Evolutionary conservation across 2,329 filamentous ascomycete species (phyloP).

Genomic region (Trematosphaeria pertusa): DNA sequence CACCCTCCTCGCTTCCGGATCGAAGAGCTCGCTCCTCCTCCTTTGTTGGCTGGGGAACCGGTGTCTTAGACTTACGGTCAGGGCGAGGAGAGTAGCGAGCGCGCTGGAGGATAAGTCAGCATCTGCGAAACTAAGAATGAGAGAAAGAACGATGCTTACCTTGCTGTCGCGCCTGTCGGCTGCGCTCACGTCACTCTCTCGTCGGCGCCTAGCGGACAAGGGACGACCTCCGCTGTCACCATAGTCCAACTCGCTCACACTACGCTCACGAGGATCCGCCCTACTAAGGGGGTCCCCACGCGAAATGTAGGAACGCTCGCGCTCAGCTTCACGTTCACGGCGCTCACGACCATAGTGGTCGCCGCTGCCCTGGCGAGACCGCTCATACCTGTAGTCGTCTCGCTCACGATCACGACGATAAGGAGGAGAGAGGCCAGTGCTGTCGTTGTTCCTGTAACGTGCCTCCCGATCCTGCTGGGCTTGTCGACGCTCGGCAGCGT

Average conservation of each 20-base stretch:
- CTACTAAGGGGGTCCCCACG: constrained; percentile 56
- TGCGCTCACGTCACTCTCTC: constrained; percentile 71
- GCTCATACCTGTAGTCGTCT: constrained; percentile 48
- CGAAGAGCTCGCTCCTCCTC: constrained; percentile 72
- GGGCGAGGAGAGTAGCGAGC: constrained; percentile 61
- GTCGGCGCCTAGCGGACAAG: constrained; percentile 71
- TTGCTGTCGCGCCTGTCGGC: constrained; percentile 51
- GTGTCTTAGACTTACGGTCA: constrained; percentile 66
- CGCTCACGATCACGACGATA: constrained; percentile 51
- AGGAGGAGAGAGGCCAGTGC: constrained; percentile 66
- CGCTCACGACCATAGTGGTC: constrained; percentile 85
- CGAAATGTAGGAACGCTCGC: constrained; percentile 80
- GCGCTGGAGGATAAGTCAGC: constrained; percentile 31
- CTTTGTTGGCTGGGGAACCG: constrained; percentile 49
- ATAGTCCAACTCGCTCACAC: constrained; percentile 89
- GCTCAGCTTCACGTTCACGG: constrained; percentile 85
- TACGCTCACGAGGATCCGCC: constrained; percentile 75
- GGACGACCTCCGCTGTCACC: constrained; percentile 66
- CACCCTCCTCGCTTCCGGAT: constrained; percentile 94
- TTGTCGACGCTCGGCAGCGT: constrained; percentile 93
- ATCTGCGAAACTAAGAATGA: constrained; percentile 1
- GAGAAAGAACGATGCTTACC: constrained; percentile 39
- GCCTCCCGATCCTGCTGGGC: constrained; percentile 93
- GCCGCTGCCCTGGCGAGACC: constrained; percentile 66
- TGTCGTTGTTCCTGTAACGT: constrained; percentile 83